These are phyloP conservation scores for Coemansia sp. DNA, from an alignment of 192 early-diverging fungal species.

Conservation along the genomic window DNA sequence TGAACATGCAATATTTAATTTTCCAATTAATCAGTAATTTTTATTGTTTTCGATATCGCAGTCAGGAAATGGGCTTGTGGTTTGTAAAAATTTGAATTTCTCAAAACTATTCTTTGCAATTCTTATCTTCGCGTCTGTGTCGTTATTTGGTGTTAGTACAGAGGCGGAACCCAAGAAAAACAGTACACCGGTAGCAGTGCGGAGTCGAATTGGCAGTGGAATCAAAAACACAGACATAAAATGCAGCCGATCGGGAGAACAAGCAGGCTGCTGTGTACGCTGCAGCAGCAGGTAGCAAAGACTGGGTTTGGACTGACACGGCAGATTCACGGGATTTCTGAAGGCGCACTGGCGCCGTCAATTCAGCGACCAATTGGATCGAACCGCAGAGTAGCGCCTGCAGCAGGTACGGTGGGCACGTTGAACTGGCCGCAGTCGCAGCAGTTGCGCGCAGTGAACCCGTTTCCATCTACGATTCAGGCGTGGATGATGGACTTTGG, in stretches of 20 bases:
- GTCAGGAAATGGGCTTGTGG: too few relatives aligned
- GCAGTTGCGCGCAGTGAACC: slow-evolving; percentile 27
- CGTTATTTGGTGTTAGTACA: too few relatives aligned
- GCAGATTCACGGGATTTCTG: not conserved
- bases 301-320: not conserved
- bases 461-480: slow-evolving; percentile 59
- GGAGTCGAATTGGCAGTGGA: too few relatives aligned
- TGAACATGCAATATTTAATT: too few relatives aligned
- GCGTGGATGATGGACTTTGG: slow-evolving; percentile 76
- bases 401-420: slow-evolving; percentile 28
- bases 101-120: too few relatives aligned
- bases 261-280: not conserved
- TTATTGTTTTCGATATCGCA: too few relatives aligned
- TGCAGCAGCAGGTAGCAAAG: not conserved
- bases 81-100: too few relatives aligned
- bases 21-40: too few relatives aligned
- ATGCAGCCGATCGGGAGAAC: slow-evolving; percentile 4
- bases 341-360: slow-evolving; percentile 8
- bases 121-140: too few relatives aligned
- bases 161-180: too few relatives aligned
- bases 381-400: slow-evolving; percentile 35
- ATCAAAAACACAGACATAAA: not conserved
- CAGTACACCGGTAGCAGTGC: too few relatives aligned
- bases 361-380: slow-evolving; percentile 45
- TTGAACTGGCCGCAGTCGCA: slow-evolving; percentile 46